These are phyloP conservation scores for Fusarium sarcochroum DNA, from an alignment of 2,329 filamentous ascomycete genomes.

Conservation along the genomic window DNA sequence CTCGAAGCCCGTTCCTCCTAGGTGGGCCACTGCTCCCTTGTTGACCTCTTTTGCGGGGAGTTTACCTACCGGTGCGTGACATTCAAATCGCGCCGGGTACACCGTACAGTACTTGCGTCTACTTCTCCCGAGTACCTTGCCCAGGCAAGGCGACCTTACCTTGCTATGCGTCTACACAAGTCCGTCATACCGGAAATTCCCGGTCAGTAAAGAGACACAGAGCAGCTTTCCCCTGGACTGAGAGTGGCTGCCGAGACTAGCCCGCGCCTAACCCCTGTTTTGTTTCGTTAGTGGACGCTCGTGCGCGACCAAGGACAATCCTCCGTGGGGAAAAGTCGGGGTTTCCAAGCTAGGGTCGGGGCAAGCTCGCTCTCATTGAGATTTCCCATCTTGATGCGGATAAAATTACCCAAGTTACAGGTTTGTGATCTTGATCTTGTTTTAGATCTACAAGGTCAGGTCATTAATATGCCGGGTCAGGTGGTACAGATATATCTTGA, in stretches of 20 bases:
- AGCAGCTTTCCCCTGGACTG: conserved; percentile 10
- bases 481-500: background rate
- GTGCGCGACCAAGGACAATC: conserved; percentile 9
- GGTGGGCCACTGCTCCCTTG: background rate
- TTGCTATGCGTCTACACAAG: background rate
- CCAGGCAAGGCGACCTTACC: background rate
- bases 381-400: conserved; percentile 3
- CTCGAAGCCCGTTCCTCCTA: conserved; percentile 13
- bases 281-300: conserved; percentile 16
- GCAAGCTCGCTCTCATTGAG: conserved; percentile 26
- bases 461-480: background rate
- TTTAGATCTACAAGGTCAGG: conserved; percentile 11
- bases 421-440: conserved; percentile 13
- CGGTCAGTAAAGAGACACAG: conserved; percentile 15
- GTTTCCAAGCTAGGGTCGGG: conserved; percentile 35
- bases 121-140: conserved; percentile 5
- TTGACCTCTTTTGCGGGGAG: conserved; percentile 6
- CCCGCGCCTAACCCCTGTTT: conserved; percentile 23
- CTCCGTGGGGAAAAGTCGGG: conserved; percentile 44
- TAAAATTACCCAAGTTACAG: background rate
- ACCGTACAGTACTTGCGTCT: conserved; percentile 13
- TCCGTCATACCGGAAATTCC: conserved; percentile 34
- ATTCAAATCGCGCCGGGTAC: background rate
- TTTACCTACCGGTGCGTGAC: conserved; percentile 6
- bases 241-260: conserved; percentile 14